phyloP scores from a whole-genome alignment of 441 rosid genomes.

The Aleurites moluccanus region DNA sequence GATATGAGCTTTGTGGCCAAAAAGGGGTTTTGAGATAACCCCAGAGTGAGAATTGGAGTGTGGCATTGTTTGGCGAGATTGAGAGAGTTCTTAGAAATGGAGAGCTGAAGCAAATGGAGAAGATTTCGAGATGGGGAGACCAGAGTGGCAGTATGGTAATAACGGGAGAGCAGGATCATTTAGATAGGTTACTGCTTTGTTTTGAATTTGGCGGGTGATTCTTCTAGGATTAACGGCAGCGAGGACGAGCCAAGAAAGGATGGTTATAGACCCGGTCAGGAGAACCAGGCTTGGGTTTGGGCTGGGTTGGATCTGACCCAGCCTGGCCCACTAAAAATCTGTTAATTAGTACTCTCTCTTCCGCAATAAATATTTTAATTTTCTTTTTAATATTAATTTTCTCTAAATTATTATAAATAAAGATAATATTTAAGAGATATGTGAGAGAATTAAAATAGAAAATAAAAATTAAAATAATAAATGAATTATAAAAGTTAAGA shows the following conservation, averaged over 20 bases:
- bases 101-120: slow-evolving; percentile 43
- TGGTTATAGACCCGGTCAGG: no score
- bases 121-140: slow-evolving; percentile 25
- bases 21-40: slow-evolving; percentile 39
- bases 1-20: slow-evolving; percentile 58
- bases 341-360: no score
- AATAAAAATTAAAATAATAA: no score
- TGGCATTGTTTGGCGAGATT: slow-evolving; percentile 49
- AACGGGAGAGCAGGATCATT: slow-evolving; percentile 32
- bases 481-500: no score
- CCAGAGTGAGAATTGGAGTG: slow-evolving; percentile 38
- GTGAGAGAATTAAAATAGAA: no score
- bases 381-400: no score
- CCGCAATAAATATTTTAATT: no score
- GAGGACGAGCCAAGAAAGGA: neutral
- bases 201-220: slow-evolving; percentile 21
- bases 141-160: slow-evolving; percentile 26
- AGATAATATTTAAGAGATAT: no score
- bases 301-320: neutral
- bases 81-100: slow-evolving; percentile 33
- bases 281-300: neutral
- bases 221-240: neutral
- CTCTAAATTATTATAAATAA: no score
- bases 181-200: neutral
- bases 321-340: neutral